Evolutionary conservation across 2,329 filamentous ascomycete species (phyloP), one percentile per base, ranked within the genome.

Genomic region (Diaporthe capsici): DNA sequence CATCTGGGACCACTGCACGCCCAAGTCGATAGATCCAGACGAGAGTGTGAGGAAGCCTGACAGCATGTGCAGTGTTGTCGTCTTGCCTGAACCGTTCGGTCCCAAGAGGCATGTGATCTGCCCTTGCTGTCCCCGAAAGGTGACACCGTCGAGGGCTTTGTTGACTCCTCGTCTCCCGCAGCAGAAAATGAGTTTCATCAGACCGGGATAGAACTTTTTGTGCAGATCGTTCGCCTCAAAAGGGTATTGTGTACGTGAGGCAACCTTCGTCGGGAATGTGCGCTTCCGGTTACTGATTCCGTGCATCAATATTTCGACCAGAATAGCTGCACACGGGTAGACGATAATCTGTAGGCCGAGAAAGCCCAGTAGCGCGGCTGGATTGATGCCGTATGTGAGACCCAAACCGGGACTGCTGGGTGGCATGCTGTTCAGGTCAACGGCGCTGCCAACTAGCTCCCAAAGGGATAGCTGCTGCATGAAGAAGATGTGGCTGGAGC

Each of bases 241-340:
- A 4, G 57, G 57, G 10, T 39, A 22, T n/a, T 37, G 31, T 37
- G 20, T 39, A 9, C 22, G 9, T n/a, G 57, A 39, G 4, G 57
- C 20, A 20, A 1, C 12, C 20, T n/a, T 20, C 20, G 57, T n/a
- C 3, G 57, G 57, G 20, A 60, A 60, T 1, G 31, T 60, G 57
- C 57, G 57, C 57, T 39, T 60, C 22, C 57, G 20, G 31, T 60
- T 60, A 22, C 57, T 60, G 34, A 60, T 60, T 39, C 57, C 57
- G 57, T 60, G 57, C 57, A 39, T 60, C 22, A n/a, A 37, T 4
- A 60, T 39, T n/a, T 60, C 57, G 31, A 60, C 57, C 10, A 60
- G 57, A n/a, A 60, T 60, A 10, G 57, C 31, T n/a, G 57, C 34
- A 39, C 57, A 60, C 12, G 57, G 57, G 12, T 60, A 60, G 9